Evolutionary conservation across 1,284 basidiomycete species (phyloP), one percentile per base, ranked within the genome.

Genomic region (Stereum hirsutum): DNA sequence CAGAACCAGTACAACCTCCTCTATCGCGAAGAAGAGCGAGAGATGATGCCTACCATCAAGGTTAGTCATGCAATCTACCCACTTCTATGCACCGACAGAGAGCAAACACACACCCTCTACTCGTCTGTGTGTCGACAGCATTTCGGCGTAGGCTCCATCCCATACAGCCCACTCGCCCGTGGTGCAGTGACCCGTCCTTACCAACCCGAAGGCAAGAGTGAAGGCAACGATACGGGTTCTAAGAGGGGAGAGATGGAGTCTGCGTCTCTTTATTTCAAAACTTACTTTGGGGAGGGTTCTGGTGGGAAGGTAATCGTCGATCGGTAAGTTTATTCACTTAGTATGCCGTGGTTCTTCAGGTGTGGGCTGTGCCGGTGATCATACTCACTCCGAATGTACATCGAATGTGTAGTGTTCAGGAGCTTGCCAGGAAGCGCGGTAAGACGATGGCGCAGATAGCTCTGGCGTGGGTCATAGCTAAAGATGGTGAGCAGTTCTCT

Each of bases 11-110:
- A 66, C 51, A 58, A 46, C 19, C 45, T 64, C 11, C 40, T 63
- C 8, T 74, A 74, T 47, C 61, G 72, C 42, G 71, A 74, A 50
- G 69, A 72, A 49, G 69, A 70, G 49, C 56, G 69, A 12, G 70
- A 73, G 57, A 72, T 73, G 69, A 62, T 68, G 43, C 70, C 71
- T 0, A 56, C 55, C 0, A 49, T 61, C 5, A 35, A 39, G 24
- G 45, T 43, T 14, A 2, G 30, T 41, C 17, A 14, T 5, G n/a
- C n/a, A n/a, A n/a, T n/a, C n/a, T n/a, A n/a, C n/a, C n/a, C n/a
- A n/a, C n/a, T n/a, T 21, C 28, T 3, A 3, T 32, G 31, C 19
- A 32, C 8, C 8, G 8, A 32, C n/a, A n/a, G n/a, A n/a, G n/a
- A n/a, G n/a, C n/a, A n/a, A n/a, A n/a, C 31, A 4, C n/a, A n/a